Evolutionary conservation across 2,329 filamentous ascomycete genomes (phyloP), one percentile per base, ranked within the genome.

Genomic region (Aureobasidium musti): DNA sequence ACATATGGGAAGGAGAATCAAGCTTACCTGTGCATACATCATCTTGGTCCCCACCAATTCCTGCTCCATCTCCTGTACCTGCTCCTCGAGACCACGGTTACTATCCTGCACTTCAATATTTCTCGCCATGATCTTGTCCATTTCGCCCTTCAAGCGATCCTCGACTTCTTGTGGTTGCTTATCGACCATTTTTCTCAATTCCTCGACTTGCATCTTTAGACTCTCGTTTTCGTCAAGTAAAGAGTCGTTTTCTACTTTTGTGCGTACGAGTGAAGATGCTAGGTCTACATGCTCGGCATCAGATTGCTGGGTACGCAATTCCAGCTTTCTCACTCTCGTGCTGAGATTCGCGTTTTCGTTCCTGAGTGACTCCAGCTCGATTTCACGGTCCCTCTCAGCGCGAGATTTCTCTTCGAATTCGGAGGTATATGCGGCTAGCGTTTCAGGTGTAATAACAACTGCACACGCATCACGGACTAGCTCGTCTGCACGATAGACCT

Each of bases 51-150:
- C 87, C 69, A 99, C 94, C 71, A 99, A 82, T 77, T 92, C 88
- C 78, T 93, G 91, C 82, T 98, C 95, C 82, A 98, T 91, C 72
- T 97, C 92, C 5, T 87, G 84, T 84, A 97, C 86, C 74, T 95
- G 91, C 75, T 96, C 94, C 78, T 97, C 93, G 71, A 99, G 81
- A 67, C 84, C 86, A 68, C 90, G 85, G 74, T 98, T 99, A 80
- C 97, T 92, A 72, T 96, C 92, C 74, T 98, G 93, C 8, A 98
- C 93, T 73, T 96, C 92, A 69, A 90, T 86, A 75, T 98, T 98
- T 68, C 92, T 87, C 77, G 92, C 88, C 89, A 98, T 95, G 73
- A 98, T 87, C 63, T 90, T 86, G 65, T 97, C 93, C 80, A 96
- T 93, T 78, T 98, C 94, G 13, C 86, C 85, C 76, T 90, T 87